Base-by-base conservation (phyloP, 768 basidiomycete genomes). In the Dentipellis sp. region DNA sequence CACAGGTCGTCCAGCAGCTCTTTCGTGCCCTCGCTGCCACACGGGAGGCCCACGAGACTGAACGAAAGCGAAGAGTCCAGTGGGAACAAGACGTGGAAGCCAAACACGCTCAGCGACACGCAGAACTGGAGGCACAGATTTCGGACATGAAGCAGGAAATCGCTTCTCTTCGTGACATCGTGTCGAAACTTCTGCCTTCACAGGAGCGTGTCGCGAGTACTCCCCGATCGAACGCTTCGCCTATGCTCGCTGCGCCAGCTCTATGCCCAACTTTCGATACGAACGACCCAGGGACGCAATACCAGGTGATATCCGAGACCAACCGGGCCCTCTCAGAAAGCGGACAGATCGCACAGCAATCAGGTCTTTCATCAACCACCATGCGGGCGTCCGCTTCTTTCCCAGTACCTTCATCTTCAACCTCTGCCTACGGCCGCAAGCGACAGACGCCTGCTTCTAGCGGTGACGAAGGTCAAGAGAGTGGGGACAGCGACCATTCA, bases 1-100 rank as follows among this genome's bases (percentile, higher is more conserved):
- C 73, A 8, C 71, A 76, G 57, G 75, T 79, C 3, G 72, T 88
- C 0, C 78, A 84, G 14, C 82, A 87, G 59, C 73, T 88, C 38
- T 65, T 82, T 55, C 77, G 80, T n/a, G 74, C 81, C 52, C 67
- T 86, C 7, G 67, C 75, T n/a, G 74, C 77, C 0, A 81, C 81
- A 1, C 75, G 74, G 59, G 78, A 86, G 35, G 78, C 80, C 0
- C 80, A 82, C 47, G 83, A 84, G 52, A 74, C 71, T 16, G 88
- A 89, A 59, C 71, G 73, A 39, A 78, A 72, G 59, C 75, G 88
- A 17, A 73, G 86, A 50, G 54, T 76, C 8, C 78, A 72, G 38
- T 89, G 88, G 86, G 88, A 90, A 62, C 73, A 77, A 60, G 82
- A 84, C 56, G 82, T 86, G 58, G 88, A 88, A 69, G 76, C 76